Percentiles rank a stretch among this genome's conserved stretches.
phyloP scores from a whole-genome alignment of 305 asterid genomes.

The Fraxinus xanthoxyloides region DNA sequence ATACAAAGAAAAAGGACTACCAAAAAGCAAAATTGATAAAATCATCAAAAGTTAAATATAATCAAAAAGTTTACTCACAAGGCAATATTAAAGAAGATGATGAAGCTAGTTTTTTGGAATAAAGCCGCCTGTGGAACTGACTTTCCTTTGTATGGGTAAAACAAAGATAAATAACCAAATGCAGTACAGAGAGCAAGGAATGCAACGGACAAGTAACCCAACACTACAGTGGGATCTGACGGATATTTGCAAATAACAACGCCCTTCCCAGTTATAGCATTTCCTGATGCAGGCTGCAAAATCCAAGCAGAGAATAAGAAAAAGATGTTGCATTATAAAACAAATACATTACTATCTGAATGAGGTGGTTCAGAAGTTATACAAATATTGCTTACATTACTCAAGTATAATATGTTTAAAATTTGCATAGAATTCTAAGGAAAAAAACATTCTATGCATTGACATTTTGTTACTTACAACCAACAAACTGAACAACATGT shows the following conservation, averaged over 20 bases:
- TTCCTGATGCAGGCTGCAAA: conserved; percentile 70
- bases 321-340: background rate
- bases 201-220: conserved; percentile 56
- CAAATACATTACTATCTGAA: background rate
- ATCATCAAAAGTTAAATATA: background rate
- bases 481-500: no score
- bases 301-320: conserved; percentile 7
- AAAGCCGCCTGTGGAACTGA: conserved; percentile 64
- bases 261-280: conserved; percentile 48
- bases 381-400: background rate
- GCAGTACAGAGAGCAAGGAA: conserved; percentile 47
- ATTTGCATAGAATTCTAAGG: background rate
- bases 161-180: conserved; percentile 54
- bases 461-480: no score
- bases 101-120: conserved; percentile 51
- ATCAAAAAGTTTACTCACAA: conserved; percentile 50
- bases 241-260: conserved; percentile 66
- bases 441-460: background rate
- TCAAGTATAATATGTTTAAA: background rate
- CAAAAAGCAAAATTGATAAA: background rate
- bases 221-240: conserved; percentile 49
- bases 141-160: conserved; percentile 72
- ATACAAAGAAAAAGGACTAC: background rate
- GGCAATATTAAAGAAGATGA: conserved; percentile 58
- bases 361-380: background rate